Conservation (phyloP, 768 basidiomycete genomes). For the Podaxis carcinomalis region DNA sequence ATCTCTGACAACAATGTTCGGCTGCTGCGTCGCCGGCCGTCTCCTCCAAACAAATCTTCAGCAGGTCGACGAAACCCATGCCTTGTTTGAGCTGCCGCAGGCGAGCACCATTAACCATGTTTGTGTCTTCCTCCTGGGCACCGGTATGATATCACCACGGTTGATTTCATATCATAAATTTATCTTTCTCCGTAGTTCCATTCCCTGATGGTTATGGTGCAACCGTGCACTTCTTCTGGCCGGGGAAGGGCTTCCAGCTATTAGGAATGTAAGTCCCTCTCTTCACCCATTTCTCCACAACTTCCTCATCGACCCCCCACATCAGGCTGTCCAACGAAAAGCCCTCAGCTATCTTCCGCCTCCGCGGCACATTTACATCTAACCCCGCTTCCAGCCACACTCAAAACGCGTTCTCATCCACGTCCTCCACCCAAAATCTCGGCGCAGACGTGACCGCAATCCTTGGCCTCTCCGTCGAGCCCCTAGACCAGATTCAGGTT, state of each 20-base stretch:
- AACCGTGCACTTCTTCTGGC: slow-evolving; percentile 83
- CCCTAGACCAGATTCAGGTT: slow-evolving; percentile 53
- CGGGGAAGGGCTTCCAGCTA: slow-evolving; percentile 81
- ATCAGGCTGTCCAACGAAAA: slow-evolving; percentile 84
- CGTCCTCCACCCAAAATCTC: slow-evolving; percentile 19
- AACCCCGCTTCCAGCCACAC: slow-evolving; percentile 29
- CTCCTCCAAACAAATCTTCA: slow-evolving; percentile 75
- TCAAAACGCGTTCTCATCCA: slow-evolving; percentile 35
- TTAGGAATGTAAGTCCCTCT: slow-evolving; percentile 66
- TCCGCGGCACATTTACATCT: slow-evolving; percentile 58
- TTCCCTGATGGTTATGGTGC: slow-evolving; percentile 85
- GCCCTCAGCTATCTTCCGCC: slow-evolving; percentile 84
- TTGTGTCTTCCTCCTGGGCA: slow-evolving; percentile 80
- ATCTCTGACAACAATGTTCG: slow-evolving; percentile 57
- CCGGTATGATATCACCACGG: slow-evolving; percentile 39
- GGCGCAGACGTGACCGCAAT: slow-evolving; percentile 57
- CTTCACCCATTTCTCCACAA: background rate
- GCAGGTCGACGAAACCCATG: slow-evolving; percentile 82
- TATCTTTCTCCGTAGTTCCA: slow-evolving; percentile 38
- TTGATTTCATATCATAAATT: slow-evolving; percentile 5
- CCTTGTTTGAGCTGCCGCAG: slow-evolving; percentile 67
- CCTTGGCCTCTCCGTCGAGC: slow-evolving; percentile 79
- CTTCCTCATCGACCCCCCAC: background rate
- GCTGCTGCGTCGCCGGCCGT: slow-evolving; percentile 75
- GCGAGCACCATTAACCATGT: slow-evolving; percentile 80